Evolutionary conservation across 352 stramenopile species (phyloP), one percentile per base, ranked within the genome.

Genomic region (Phytopythium helicoides): DNA sequence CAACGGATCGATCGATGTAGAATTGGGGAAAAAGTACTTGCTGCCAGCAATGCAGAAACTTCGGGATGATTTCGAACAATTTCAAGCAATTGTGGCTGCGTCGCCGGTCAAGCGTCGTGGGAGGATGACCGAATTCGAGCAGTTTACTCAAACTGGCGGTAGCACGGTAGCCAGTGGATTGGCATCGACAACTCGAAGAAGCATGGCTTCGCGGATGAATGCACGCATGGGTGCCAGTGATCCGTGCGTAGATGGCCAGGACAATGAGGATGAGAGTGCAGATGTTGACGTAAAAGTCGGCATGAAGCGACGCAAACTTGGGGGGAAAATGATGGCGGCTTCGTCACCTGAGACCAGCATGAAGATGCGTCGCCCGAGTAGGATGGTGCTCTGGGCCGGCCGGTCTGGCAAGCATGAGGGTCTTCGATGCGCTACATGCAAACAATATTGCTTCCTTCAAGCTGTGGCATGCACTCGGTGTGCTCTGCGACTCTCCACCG

Each of bases 391-490:
- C 3, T 94, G 85, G 85, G 85, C 85, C 3, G 85, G 85, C 19
- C 81, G 79, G 35, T 87, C 82, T 1, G 85, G 85, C 16, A 92
- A 88, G 47, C 74, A 73, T 25, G 73, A 91, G 48, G 85, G 82
- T 7, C 55, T 94, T 15, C 85, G 83, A 15, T 94, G 85, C 38
- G 68, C 71, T 0, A 66, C 61, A 3, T 94, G 85, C 62, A 89
- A 91, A 22, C 85, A 94, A 54, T 94, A 94, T 53, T 94, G 85
- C 58, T 94, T 89, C 60, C 47, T 94, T 1, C 77, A 92, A 51
- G 85, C 85, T 12, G 85, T 94, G 0, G 82, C 90, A 19, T 94
- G 85, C 40, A 84, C 78, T 1, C 78, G 71, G 35, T 94, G 84
- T 22, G 33, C 33, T 10, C 21, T 51, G 45, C 77, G 80, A 2